phyloP scores from a whole-genome alignment of 371 early-diverging fungal species.

The Zychaea mexicana region DNA sequence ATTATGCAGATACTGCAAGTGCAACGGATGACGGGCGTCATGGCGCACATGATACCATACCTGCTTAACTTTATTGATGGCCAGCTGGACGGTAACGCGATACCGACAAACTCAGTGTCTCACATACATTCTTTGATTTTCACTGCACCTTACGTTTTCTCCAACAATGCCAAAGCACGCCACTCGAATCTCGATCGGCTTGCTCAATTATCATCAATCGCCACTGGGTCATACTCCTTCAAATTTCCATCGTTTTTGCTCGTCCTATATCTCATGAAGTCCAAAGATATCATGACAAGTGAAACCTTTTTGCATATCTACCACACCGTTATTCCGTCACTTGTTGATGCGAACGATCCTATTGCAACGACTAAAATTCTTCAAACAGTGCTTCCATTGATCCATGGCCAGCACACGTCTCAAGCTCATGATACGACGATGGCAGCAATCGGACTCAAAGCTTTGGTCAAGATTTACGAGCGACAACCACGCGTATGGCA shows the following conservation, averaged over 20 bases:
- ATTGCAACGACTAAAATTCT: conserved; percentile 53
- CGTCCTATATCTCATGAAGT: conserved; percentile 49
- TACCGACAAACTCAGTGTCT: conserved; percentile 12
- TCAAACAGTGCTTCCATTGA: conserved; percentile 44
- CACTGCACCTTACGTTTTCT: conserved; percentile 40
- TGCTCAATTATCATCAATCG: conserved; percentile 22
- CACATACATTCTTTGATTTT: conserved; percentile 30
- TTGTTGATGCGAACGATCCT: conserved; percentile 53
- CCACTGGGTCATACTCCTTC: conserved; percentile 22
- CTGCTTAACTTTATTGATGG: conserved; percentile 9
- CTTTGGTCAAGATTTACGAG: conserved; percentile 46
- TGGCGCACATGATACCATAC: conserved; percentile 13
- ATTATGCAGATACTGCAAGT: conserved; percentile 7
- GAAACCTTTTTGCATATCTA: conserved; percentile 37
- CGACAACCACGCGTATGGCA: conserved; percentile 64
- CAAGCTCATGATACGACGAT: conserved; percentile 32
- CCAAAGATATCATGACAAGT: conserved; percentile 28
- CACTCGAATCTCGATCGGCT: conserved; percentile 20
- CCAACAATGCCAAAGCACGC: conserved; percentile 23
- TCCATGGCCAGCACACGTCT: conserved; percentile 26
- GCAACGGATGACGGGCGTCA: conserved; percentile 11
- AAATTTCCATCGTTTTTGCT: conserved; percentile 50
- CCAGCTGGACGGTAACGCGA: neutral
- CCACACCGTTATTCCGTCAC: conserved; percentile 42
- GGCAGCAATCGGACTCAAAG: conserved; percentile 52